Evolutionary conservation across 495 filamentous ascomycete species (phyloP).

Genomic region (Penicillium chermesinum): DNA sequence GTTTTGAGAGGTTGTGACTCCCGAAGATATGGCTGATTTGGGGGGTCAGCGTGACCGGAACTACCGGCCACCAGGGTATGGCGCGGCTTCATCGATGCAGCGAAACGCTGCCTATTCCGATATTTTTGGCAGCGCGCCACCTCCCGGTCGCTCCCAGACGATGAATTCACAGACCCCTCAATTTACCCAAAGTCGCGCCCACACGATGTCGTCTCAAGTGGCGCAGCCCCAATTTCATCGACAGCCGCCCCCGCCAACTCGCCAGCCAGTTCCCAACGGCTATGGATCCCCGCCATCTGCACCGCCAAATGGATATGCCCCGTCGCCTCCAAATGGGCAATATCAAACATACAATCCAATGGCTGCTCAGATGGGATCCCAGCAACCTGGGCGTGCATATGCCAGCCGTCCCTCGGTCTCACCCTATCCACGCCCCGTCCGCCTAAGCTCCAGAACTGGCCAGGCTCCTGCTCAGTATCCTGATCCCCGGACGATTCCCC

Average conservation of each 20-base stretch:
- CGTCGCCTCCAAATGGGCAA: constrained; percentile 33
- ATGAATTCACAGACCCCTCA: constrained; percentile 68
- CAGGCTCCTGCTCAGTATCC: constrained; percentile 50
- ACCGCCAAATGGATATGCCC: constrained; percentile 35
- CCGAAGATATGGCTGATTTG: constrained; percentile 74
- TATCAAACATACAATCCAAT: constrained; percentile 41
- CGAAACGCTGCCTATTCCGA: constrained; percentile 93
- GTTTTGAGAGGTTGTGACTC: not conserved
- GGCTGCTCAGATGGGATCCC: constrained; percentile 55
- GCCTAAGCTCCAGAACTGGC: constrained; percentile 62
- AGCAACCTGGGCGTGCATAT: constrained; percentile 60
- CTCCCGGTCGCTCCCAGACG: constrained; percentile 80
- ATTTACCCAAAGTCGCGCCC: constrained; percentile 61
- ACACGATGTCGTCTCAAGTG: constrained; percentile 76
- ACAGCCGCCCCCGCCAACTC: constrained; percentile 52
- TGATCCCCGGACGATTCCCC: constrained; percentile 46
- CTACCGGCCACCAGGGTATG: constrained; percentile 67
- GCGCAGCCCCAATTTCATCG: constrained; percentile 44
- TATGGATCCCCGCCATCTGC: constrained; percentile 38
- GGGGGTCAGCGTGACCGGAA: constrained; percentile 65
- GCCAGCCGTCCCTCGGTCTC: constrained; percentile 45
- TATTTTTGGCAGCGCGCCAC: constrained; percentile 88
- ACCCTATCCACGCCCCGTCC: constrained; percentile 65
- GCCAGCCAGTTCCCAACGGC: constrained; percentile 48
- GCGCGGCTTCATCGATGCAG: constrained; percentile 64